These are phyloP conservation scores for Rubia yunnanensis DNA, from an alignment of 257 asterid genomes.

Conservation along the genomic window DNA sequence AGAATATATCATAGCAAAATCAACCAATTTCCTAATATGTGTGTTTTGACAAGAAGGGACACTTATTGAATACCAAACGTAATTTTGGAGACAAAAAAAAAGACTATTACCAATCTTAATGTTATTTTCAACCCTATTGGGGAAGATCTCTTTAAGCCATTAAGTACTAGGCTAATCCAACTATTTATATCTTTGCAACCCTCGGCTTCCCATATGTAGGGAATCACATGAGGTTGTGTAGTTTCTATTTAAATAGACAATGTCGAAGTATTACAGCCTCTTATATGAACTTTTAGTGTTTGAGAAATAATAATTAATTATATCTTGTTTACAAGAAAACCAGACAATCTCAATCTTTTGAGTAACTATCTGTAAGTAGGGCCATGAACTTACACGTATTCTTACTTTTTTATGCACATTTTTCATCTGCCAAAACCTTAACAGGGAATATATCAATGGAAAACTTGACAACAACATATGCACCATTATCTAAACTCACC, in stretches of 20 bases:
- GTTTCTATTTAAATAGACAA: not conserved
- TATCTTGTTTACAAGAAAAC: constrained; percentile 41
- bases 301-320: constrained; percentile 67
- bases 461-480: constrained; percentile 51
- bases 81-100: not conserved
- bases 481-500: constrained; percentile 50
- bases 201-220: constrained; percentile 59
- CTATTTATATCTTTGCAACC: constrained; percentile 68
- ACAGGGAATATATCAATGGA: constrained; percentile 60
- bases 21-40: too few species aligned
- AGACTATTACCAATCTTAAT: constrained; percentile 58
- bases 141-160: constrained; percentile 74
- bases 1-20: too few species aligned
- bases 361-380: not conserved
- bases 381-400: constrained; percentile 3
- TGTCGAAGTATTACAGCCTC: constrained; percentile 17
- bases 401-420: constrained; percentile 69
- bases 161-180: constrained; percentile 58
- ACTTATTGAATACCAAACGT: not conserved
- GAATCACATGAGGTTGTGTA: not conserved
- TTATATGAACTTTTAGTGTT: constrained; percentile 55
- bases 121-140: constrained; percentile 79
- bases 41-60: too few species aligned
- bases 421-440: constrained; percentile 51
- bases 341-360: constrained; percentile 7